These are phyloP conservation scores for Penicillium nucicola DNA, from an alignment of 495 filamentous ascomycete genomes.

Conservation along the genomic window DNA sequence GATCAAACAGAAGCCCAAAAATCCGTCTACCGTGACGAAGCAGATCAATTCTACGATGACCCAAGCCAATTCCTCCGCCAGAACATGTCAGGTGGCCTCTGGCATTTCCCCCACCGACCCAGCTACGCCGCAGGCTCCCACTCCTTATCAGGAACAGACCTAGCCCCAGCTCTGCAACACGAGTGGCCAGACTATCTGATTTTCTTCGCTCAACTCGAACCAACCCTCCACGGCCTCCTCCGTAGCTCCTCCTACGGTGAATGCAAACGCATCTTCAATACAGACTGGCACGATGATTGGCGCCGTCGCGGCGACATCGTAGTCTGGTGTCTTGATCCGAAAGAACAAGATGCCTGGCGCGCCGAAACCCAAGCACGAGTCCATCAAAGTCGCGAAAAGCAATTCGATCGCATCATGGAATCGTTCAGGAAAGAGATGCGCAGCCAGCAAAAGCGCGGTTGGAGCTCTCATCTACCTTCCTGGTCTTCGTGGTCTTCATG, in stretches of 20 bases:
- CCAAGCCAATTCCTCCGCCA: slow-evolving; percentile 56
- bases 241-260: slow-evolving; percentile 57
- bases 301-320: slow-evolving; percentile 81
- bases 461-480: slow-evolving; percentile 10
- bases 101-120: slow-evolving; percentile 38
- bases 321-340: slow-evolving; percentile 62
- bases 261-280: slow-evolving; percentile 77
- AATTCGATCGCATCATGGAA: slow-evolving; percentile 37
- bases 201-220: slow-evolving; percentile 63
- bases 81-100: slow-evolving; percentile 44
- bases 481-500: slow-evolving; percentile 3
- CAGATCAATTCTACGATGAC: slow-evolving; percentile 80
- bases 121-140: slow-evolving; percentile 20
- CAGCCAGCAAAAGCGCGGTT: slow-evolving; percentile 15
- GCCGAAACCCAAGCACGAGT: slow-evolving; percentile 16
- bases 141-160: not conserved
- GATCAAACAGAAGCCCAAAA: slow-evolving; percentile 56
- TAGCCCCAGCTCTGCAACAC: slow-evolving; percentile 11
- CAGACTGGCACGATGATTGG: slow-evolving; percentile 82
- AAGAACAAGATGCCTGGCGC: slow-evolving; percentile 36
- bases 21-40: slow-evolving; percentile 75
- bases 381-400: slow-evolving; percentile 28
- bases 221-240: slow-evolving; percentile 44
- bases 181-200: slow-evolving; percentile 61
- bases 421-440: slow-evolving; percentile 23